Conservation (phyloP, 202 grass and related monocot genomes). For the Musa balbisiana region DNA sequence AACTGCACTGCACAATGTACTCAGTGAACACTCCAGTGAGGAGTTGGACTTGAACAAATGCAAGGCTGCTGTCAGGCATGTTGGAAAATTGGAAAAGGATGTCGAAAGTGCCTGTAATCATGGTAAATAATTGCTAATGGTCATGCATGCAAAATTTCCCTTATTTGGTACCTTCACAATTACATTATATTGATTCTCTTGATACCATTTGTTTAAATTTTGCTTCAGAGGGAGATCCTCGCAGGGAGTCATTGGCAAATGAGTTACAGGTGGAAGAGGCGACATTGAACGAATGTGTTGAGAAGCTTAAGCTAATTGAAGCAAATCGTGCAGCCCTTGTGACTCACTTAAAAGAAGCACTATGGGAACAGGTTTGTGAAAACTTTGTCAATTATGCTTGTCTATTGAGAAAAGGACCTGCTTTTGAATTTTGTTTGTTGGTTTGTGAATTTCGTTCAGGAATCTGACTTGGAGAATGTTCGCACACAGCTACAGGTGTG, state of each 20-base stretch:
- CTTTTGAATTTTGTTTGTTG: background rate
- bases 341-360: constrained; percentile 9
- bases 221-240: background rate
- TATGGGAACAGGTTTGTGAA: constrained; percentile 14
- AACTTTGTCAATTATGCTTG: constrained; percentile 13
- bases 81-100: constrained; percentile 83
- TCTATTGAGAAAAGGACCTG: background rate
- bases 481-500: constrained; percentile 69
- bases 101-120: constrained; percentile 56
- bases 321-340: constrained; percentile 13
- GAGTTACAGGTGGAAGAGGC: constrained; percentile 1
- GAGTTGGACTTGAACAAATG: constrained; percentile 68
- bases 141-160: background rate
- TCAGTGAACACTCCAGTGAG: constrained; percentile 52
- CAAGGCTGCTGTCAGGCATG: constrained; percentile 44
- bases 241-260: constrained; percentile 1
- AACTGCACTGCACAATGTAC: constrained; percentile 67
- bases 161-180: too few species aligned
- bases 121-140: constrained; percentile 30
- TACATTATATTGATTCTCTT: background rate
- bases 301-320: constrained; percentile 15
- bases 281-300: constrained; percentile 3
- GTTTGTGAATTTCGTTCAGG: constrained; percentile 45
- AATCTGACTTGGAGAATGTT: constrained; percentile 83
- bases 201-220: background rate